Evolutionary conservation across 352 stramenopile species (phyloP), one percentile per base, ranked within the genome.

Genomic region (Phytophthora hybrid): DNA sequence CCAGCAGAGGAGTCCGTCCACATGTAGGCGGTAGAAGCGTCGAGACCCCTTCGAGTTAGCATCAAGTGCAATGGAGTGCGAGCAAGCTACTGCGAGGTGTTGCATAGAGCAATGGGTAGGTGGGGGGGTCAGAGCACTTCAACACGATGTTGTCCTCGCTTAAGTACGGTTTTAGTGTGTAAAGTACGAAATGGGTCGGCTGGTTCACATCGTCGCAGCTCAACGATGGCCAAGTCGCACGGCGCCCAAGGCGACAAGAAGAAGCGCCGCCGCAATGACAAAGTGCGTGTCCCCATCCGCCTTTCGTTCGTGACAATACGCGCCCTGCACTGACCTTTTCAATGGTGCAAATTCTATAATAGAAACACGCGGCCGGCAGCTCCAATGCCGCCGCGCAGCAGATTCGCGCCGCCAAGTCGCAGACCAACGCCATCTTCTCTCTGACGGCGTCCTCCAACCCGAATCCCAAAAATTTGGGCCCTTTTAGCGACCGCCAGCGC

Each of bases 401-500:
- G 34, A 71, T 79, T 67, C 71, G 75, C 52, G 73, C 75, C 4
- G 68, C 70, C 65, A 92, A 92, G 75, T 79, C 81, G 37, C 84
- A 93, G 68, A 85, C 82, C 41, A 92, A 93, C 63, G 82, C 81
- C 52, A 74, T 94, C 63, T 87, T 94, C 55, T 84, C 83, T 6
- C 69, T 94, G 32, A 82, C 89, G 19, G 86, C 80, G 51, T 83
- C 83, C 3, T 93, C 87, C 29, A 96, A 96, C 61, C 89, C 90
- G 2, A 97, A 97, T 74, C 90, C 90, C 31, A 94, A 93, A 75
- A 85, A 76, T 46, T 72, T 94, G 44, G 90, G 90, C 3, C 84
- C 85, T 2, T 95, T 94, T 64, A 87, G 82, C 41, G 87, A 94
- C 73, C 79, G 81, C 11, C 85, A 94, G 46, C 83, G 79, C 51